Evolutionary conservation across 345 rosid genomes (phyloP).

Genomic region (Euclidium syriacum): DNA sequence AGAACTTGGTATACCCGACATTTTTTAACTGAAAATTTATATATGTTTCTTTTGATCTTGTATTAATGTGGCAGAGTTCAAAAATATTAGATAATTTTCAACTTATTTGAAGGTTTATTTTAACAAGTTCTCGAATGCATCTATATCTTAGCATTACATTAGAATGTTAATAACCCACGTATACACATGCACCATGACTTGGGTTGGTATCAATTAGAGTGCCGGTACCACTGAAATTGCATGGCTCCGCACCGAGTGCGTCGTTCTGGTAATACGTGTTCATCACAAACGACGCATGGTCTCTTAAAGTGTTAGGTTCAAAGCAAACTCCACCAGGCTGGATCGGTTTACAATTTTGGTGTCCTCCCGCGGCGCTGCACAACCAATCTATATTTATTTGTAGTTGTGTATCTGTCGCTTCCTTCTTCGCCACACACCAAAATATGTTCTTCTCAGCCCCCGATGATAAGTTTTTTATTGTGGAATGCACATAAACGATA

Average conservation of each 20-base stretch:
- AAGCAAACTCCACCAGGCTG: background rate
- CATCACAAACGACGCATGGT: background rate
- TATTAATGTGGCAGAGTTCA: too few relatives aligned
- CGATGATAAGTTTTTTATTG: background rate
- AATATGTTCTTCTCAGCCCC: background rate
- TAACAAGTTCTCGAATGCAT: too few relatives aligned
- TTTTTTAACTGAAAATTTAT: too few relatives aligned
- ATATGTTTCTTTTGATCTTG: too few relatives aligned
- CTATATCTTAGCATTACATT: too few relatives aligned
- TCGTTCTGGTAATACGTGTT: background rate
- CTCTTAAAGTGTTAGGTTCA: background rate
- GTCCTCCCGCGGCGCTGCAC: background rate
- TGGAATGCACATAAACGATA: background rate
- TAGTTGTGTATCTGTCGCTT: background rate
- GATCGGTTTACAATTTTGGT: background rate
- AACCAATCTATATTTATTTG: background rate
- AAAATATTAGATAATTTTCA: too few relatives aligned
- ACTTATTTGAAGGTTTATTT: too few relatives aligned
- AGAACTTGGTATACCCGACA: too few relatives aligned
- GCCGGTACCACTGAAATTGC: background rate
- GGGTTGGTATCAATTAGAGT: too few relatives aligned
- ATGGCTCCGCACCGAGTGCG: background rate
- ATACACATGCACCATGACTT: background rate
- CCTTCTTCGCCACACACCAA: background rate
- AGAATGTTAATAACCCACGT: background rate